A percentile compares a stretch with the other conserved stretches of the same genome.
phyloP scores from a whole-genome alignment of 2,329 filamentous ascomycete genomes.

The Monilinia aucupariae region DNA sequence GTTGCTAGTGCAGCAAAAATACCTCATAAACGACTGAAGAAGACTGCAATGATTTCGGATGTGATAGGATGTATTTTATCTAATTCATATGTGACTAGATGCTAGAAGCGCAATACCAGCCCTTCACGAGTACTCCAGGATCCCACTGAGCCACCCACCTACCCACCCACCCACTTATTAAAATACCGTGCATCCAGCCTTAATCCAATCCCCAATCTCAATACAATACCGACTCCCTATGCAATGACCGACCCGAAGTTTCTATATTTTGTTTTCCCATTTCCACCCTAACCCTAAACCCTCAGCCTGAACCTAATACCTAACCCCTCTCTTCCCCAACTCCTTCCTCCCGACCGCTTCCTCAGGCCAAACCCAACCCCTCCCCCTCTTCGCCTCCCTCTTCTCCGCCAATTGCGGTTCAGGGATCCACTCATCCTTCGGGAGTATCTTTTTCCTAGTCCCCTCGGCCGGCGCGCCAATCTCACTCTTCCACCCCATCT shows the following conservation, averaged over 20 bases:
- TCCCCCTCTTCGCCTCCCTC: conserved; percentile 64
- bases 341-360: conserved; percentile 68
- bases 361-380: conserved; percentile 73
- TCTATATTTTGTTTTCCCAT: not conserved
- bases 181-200: not conserved
- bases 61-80: too few species aligned
- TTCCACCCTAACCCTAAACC: not conserved
- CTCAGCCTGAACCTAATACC: conserved; percentile 38
- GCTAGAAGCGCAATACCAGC: not conserved
- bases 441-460: conserved; percentile 62
- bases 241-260: not conserved
- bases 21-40: too few species aligned
- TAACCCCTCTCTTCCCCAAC: conserved; percentile 59
- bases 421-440: conserved; percentile 72
- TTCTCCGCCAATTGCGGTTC: conserved; percentile 68
- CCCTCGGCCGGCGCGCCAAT: conserved; percentile 71
- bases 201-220: not conserved
- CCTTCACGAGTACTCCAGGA: not conserved
- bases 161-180: not conserved
- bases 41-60: too few species aligned
- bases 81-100: not conserved
- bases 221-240: not conserved
- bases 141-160: not conserved
- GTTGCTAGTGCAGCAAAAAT: too few species aligned
- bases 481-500: conserved; percentile 61